Base-by-base conservation (phyloP, 495 filamentous ascomycete genomes). In the Hamigera avellanea region DNA sequence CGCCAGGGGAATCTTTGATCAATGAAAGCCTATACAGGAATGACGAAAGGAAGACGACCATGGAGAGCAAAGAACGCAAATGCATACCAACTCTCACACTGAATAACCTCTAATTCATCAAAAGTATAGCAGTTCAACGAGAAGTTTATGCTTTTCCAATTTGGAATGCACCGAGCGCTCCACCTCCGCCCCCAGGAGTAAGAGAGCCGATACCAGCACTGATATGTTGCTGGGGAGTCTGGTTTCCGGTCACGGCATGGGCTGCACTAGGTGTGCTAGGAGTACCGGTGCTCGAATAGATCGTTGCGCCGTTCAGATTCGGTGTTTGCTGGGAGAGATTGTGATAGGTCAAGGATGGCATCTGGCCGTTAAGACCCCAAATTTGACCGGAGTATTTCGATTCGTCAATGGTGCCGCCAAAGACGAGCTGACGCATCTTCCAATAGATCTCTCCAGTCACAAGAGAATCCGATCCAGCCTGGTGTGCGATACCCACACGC, bases 381-480 rank as follows among this genome's bases (percentile, higher is more conserved):
- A 95, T 80, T 52, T 89, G 87, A 21, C 81, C 81, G 5, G 81
- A 66, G 45, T 85, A 82, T 34, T 84, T 83, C 35, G 78, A 71
- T 7, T 76, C 66, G 33, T 74, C 67, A 32, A 93, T 88, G 25
- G 70, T 69, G 35, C 87, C 86, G 45, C 81, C 78, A 60, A 93
- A 93, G 29, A 95, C 86, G 31, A 79, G 66, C 46, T 86, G 81
- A 28, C 86, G 72, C 58, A 88, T 74, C 49, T 83, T 81, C 67
- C 87, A 93, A 63, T 93, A 98, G 14, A 94, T 81, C 52, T 85
- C 83, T 18, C 91, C 91, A 0, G 91, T 96, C 13, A 98, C 70
- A 39, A 94, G 70, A 32, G 84, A 87, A 59, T 96, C 91, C 9
- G 80, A 86, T 2, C 93, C 91, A 9, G 87, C 88, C 51, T 88